A percentile compares a stretch with the other conserved stretches of the same genome.
phyloP scores from a whole-genome alignment of 768 basidiomycete genomes.

The Chlorophyllum brunneum region DNA sequence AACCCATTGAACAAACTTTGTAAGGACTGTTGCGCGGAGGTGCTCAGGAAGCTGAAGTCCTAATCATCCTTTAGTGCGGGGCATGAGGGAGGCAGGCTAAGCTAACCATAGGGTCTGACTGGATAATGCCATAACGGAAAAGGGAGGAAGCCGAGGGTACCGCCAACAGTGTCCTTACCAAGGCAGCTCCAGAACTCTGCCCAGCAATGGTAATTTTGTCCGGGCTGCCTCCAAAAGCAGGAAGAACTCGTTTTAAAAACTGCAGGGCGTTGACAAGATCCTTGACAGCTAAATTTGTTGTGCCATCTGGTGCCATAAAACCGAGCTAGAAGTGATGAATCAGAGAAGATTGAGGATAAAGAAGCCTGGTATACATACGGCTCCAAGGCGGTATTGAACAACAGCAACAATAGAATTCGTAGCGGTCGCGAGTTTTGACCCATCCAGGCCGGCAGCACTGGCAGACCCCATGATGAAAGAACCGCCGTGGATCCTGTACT shows the following conservation, averaged over 20 bases:
- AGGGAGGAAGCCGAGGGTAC: conserved; percentile 64
- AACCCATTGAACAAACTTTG: conserved; percentile 48
- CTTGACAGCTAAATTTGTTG: conserved; percentile 67
- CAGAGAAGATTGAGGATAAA: conserved; percentile 1
- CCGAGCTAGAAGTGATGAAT: conserved; percentile 48
- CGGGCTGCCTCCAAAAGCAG: conserved; percentile 64
- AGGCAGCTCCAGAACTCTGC: conserved; percentile 75
- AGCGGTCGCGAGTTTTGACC: conserved; percentile 64
- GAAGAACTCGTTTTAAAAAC: conserved; percentile 54
- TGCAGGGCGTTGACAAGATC: conserved; percentile 64
- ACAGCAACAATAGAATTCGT: conserved; percentile 78
- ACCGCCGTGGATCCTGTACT: conserved; percentile 78
- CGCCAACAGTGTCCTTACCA: conserved; percentile 76
- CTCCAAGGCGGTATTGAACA: conserved; percentile 81
- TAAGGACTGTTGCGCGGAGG: conserved; percentile 48
- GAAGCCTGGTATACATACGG: conserved; percentile 37
- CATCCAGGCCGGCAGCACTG: conserved; percentile 70
- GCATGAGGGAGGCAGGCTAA: background rate
- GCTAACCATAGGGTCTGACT: conserved; percentile 84
- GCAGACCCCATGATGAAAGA: conserved; percentile 73
- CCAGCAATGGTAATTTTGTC: conserved; percentile 74
- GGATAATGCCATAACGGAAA: conserved; percentile 76
- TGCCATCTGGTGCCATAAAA: conserved; percentile 66
- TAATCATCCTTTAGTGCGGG: conserved; percentile 23
- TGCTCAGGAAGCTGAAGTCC: conserved; percentile 70